phyloP scores from a whole-genome alignment of 1,284 basidiomycete genomes.

The Malassezia pachydermatis region DNA sequence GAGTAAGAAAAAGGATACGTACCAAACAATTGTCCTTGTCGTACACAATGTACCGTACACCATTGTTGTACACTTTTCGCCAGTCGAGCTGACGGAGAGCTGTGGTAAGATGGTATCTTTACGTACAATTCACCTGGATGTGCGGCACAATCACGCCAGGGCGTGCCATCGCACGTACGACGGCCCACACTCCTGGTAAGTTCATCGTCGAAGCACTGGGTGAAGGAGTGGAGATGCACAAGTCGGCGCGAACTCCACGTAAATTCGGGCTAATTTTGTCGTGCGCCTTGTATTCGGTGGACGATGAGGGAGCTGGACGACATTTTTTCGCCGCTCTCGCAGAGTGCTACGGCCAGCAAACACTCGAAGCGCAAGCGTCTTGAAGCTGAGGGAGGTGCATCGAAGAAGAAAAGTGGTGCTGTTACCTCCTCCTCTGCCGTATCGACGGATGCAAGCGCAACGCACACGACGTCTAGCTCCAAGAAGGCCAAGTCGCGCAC shows the following conservation, averaged over 20 bases:
- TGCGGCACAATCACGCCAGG: constrained; percentile 66
- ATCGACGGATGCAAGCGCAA: background rate
- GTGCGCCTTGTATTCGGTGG: background rate
- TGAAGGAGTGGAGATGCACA: background rate
- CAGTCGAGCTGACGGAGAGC: constrained; percentile 84
- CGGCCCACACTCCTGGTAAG: constrained; percentile 64
- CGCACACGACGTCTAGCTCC: background rate
- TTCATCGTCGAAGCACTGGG: constrained; percentile 49
- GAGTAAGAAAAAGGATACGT: constrained; percentile 31
- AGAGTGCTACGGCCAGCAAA: background rate
- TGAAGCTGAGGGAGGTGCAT: background rate
- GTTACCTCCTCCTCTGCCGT: background rate
- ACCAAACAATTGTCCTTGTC: constrained; percentile 97
- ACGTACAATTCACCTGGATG: constrained; percentile 55
- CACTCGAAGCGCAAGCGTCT: background rate
- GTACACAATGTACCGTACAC: constrained; percentile 77
- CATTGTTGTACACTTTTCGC: constrained; percentile 61
- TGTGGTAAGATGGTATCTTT: background rate
- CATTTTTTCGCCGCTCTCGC: constrained; percentile 10
- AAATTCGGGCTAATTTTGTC: constrained; percentile 1
- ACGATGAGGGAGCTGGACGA: constrained; percentile 14
- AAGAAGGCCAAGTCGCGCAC: too few relatives aligned
- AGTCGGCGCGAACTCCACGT: background rate
- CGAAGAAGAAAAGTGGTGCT: background rate
- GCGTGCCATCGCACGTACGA: constrained; percentile 63